Evolutionary conservation across 805 yeast species (phyloP).

Genomic region (Barnettozyma sucrosica): DNA sequence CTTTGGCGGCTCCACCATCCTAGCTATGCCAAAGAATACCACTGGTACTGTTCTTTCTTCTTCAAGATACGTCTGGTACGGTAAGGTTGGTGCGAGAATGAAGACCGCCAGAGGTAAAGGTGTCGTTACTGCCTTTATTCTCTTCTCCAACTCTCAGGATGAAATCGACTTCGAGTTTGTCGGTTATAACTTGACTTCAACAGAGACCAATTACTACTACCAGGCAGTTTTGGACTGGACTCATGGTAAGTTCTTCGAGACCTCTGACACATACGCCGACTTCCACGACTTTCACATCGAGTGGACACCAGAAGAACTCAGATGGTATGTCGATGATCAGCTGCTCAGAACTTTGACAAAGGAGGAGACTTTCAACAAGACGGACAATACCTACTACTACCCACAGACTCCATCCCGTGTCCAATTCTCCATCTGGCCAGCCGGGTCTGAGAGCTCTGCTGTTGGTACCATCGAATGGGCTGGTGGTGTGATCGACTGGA

Average conservation of each 20-base stretch:
- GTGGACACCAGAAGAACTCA: slow-evolving; percentile 68
- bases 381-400: slow-evolving; percentile 48
- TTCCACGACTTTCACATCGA: slow-evolving; percentile 75
- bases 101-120: slow-evolving; percentile 74
- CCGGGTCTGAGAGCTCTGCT: slow-evolving; percentile 47
- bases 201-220: slow-evolving; percentile 77
- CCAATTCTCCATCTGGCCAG: slow-evolving; percentile 76
- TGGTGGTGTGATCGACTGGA: slow-evolving; percentile 85
- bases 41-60: slow-evolving; percentile 79
- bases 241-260: slow-evolving; percentile 41
- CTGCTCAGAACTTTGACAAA: slow-evolving; percentile 59
- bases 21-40: slow-evolving; percentile 75
- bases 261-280: slow-evolving; percentile 53
- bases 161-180: slow-evolving; percentile 87
- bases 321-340: slow-evolving; percentile 71
- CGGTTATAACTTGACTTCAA: slow-evolving; percentile 62
- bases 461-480: slow-evolving; percentile 76
- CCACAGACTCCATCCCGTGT: slow-evolving; percentile 76
- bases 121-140: slow-evolving; percentile 79
- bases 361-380: slow-evolving; percentile 55
- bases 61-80: slow-evolving; percentile 81
- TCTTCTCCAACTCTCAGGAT: slow-evolving; percentile 81
- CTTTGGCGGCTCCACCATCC: slow-evolving; percentile 49
- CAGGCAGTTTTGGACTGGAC: slow-evolving; percentile 68
- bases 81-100: slow-evolving; percentile 62